phyloP scores from a whole-genome alignment of 2,329 filamentous ascomycete species.

The Trichophyton benhamiae region DNA sequence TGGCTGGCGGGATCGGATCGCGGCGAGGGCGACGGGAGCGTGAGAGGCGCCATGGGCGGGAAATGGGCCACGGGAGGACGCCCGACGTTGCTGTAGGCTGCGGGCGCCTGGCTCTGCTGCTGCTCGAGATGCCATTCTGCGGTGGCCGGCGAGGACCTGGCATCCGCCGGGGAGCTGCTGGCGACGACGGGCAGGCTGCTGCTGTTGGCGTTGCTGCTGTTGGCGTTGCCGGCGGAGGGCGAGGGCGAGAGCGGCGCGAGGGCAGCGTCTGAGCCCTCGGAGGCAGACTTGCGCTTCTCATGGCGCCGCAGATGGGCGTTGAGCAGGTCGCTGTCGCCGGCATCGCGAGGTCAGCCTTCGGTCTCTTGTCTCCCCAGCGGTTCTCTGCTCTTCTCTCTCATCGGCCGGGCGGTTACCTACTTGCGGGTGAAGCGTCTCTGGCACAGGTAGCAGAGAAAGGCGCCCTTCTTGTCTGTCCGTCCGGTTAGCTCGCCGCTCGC shows the following conservation, averaged over 20 bases:
- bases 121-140: conserved; percentile 4
- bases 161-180: neutral
- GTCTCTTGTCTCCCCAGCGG: neutral
- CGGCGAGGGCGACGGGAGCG: conserved; percentile 9
- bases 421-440: conserved; percentile 16
- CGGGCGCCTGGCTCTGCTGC: neutral
- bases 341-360: too few relatives aligned
- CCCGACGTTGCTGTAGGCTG: neutral
- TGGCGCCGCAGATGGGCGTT: conserved; percentile 17
- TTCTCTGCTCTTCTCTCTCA: too few relatives aligned
- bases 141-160: neutral
- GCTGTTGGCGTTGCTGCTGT: too few relatives aligned
- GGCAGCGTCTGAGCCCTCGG: neutral
- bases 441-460: conserved; percentile 16
- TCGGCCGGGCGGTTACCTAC: conserved; percentile 6
- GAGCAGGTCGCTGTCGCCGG: conserved; percentile 13
- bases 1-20: conserved; percentile 4
- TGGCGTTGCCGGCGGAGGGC: neutral
- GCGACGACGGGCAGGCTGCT: neutral
- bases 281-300: conserved; percentile 13
- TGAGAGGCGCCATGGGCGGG: conserved; percentile 1
- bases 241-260: neutral
- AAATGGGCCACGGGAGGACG: conserved; percentile 5
- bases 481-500: neutral
- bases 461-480: conserved; percentile 13